phyloP scores from a whole-genome alignment of 257 asterid species.

The Buddleja alternifolia region DNA sequence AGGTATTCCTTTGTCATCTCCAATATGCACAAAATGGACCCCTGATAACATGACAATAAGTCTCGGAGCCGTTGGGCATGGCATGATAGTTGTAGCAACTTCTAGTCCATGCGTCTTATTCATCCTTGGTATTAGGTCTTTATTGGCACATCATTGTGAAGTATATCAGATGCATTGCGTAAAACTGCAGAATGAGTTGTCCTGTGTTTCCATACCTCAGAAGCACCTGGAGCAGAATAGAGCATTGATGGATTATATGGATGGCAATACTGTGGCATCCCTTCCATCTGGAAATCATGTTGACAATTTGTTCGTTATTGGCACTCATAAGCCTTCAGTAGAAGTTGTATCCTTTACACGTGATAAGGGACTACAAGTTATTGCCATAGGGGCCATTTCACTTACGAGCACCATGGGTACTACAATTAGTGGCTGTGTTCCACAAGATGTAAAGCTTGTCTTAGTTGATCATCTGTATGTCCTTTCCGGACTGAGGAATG shows the following conservation, averaged over 20 bases:
- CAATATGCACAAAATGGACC: slow-evolving; percentile 70
- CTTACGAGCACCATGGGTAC: slow-evolving; percentile 77
- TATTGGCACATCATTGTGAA: slow-evolving; percentile 48
- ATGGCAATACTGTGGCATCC: slow-evolving; percentile 34
- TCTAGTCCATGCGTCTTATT: slow-evolving; percentile 79
- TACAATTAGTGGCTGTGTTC: slow-evolving; percentile 82
- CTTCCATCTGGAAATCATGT: slow-evolving; percentile 42
- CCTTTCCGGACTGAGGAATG: slow-evolving; percentile 94
- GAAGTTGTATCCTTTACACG: slow-evolving; percentile 74
- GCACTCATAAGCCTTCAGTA: slow-evolving; percentile 96
- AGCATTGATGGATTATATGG: slow-evolving; percentile 41
- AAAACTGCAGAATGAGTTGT: slow-evolving; percentile 81
- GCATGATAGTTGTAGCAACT: slow-evolving; percentile 79
- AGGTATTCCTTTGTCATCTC: slow-evolving; percentile 58
- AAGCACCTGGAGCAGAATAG: slow-evolving; percentile 44
- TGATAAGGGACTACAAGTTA: slow-evolving; percentile 67
- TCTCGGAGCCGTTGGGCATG: slow-evolving; percentile 91
- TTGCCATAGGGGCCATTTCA: slow-evolving; percentile 76
- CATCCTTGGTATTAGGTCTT: slow-evolving; percentile 73
- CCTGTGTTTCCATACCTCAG: slow-evolving; percentile 86
- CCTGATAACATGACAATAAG: slow-evolving; percentile 76
- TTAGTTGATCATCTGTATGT: slow-evolving; percentile 81
- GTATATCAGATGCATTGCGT: slow-evolving; percentile 73
- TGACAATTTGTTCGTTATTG: slow-evolving; percentile 65
- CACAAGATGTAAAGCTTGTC: slow-evolving; percentile 94